Percentiles rank a stretch among this genome's conserved stretches.
Evolutionary conservation across 768 basidiomycete species (phyloP).

Genomic region (Rhodotorula graminis): DNA sequence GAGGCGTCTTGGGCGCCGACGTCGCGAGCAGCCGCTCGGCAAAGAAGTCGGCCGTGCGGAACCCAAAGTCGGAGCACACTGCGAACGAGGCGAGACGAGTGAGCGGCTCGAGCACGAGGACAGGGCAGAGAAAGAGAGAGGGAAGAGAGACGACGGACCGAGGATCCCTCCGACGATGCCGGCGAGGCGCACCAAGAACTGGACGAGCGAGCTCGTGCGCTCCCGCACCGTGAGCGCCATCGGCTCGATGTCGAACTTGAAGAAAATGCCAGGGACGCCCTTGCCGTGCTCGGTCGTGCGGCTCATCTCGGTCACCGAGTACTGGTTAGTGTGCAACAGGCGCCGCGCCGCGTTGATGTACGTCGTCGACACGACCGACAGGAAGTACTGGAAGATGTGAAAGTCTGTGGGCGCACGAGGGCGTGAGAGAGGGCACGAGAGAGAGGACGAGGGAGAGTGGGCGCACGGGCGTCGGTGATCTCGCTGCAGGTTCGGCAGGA

Average conservation of each 20-base stretch:
- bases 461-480: slow-evolving; percentile 31
- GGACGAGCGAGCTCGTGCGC: slow-evolving; percentile 73
- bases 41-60: slow-evolving; percentile 33
- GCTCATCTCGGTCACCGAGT: slow-evolving; percentile 89
- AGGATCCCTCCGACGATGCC: slow-evolving; percentile 94
- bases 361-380: slow-evolving; percentile 91
- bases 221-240: slow-evolving; percentile 79
- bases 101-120: background rate
- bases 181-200: slow-evolving; percentile 73
- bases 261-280: slow-evolving; percentile 85
- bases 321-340: slow-evolving; percentile 68
- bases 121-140: background rate
- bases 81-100: background rate
- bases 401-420: background rate
- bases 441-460: slow-evolving; percentile 1
- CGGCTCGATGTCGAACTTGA: slow-evolving; percentile 95
- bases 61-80: slow-evolving; percentile 35
- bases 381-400: slow-evolving; percentile 74
- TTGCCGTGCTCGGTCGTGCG: slow-evolving; percentile 66
- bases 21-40: background rate
- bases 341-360: slow-evolving; percentile 57
- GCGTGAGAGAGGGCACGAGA: background rate
- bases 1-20: slow-evolving; percentile 9
- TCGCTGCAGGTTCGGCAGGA: slow-evolving; percentile 26
- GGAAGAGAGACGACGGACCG: slow-evolving; percentile 13